Base-by-base conservation (phyloP, 176 grass and related monocot species). In the Carex cristatella region DNA sequence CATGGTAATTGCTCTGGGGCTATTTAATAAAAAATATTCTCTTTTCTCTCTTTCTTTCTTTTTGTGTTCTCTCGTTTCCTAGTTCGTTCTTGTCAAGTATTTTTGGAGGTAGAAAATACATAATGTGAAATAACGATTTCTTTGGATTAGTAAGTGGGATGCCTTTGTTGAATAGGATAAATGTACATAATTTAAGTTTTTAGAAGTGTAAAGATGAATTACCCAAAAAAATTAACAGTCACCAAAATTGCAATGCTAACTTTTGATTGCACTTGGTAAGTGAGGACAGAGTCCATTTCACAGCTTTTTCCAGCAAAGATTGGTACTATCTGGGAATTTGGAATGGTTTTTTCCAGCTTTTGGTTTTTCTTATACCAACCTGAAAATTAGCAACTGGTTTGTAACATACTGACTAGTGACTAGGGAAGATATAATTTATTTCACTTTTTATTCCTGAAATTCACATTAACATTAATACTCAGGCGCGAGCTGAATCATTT, bases 1-100 rank as follows among this genome's bases (percentile, higher is more conserved):
- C 88, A 99, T 99, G 96, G 96, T 88, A 57, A 82, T 19, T 49
- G 8, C 9, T 49, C 48, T 10, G 48, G 48, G 48, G 48, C 1
- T 49, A 2, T 49, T 49, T 49, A 49, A 10, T 49, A 2, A 49
- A 49, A 49, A 49, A 49, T 49, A 49, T 49, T 49, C 9, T 10
- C 48, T 2, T 49, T 49, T 49, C 48, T 49, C 48, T 49, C 8
- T 49, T 49, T 49, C 1, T 49, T 49, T 11, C 31, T 70, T 69
- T 67, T 30, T 67, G 3, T 1, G 6, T 40, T 10, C 18, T 81
- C 18, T 28, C 56, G 6, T 19, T 48, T 18, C 5, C 16, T 80
- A 31, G 44, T 40, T 12, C 60, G 33, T 62, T 84, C 63, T 71
- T 5, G 0, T 71, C 62, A 9, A 53, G 54, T 23, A 58, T 46